phyloP scores from a whole-genome alignment of 768 basidiomycete species.

The Suillus hirtellus region DNA sequence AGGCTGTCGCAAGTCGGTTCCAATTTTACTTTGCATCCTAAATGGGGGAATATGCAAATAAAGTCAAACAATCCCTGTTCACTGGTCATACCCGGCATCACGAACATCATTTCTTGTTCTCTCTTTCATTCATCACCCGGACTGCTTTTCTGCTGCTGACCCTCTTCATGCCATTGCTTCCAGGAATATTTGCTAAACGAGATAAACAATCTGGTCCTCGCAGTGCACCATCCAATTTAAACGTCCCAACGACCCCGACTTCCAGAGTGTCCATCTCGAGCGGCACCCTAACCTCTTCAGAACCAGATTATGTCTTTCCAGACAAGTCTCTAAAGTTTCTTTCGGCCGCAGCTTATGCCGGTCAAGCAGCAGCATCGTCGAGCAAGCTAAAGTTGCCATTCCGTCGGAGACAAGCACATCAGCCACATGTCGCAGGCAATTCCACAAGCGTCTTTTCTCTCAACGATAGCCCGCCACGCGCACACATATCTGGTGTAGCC shows the following conservation, averaged over 20 bases:
- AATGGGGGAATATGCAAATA: neutral
- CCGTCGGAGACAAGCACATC: conserved; percentile 35
- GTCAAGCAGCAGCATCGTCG: conserved; percentile 34
- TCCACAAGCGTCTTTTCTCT: conserved; percentile 17
- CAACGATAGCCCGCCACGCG: conserved; percentile 30
- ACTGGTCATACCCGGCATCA: conserved; percentile 1
- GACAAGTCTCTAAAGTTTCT: conserved; percentile 19
- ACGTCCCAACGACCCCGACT: conserved; percentile 6
- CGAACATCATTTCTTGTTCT: conserved; percentile 17
- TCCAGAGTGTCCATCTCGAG: conserved; percentile 20
- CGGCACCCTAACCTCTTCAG: conserved; percentile 24
- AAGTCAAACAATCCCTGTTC: conserved; percentile 3
- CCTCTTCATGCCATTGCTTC: conserved; percentile 30
- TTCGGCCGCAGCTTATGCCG: conserved; percentile 21
- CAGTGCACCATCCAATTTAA: conserved; percentile 7
- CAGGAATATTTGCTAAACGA: conserved; percentile 30
- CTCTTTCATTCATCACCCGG: conserved; percentile 12
- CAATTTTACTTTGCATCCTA: neutral
- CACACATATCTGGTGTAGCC: conserved; percentile 36
- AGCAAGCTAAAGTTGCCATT: conserved; percentile 49
- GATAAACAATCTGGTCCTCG: conserved; percentile 16
- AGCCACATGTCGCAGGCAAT: conserved; percentile 13
- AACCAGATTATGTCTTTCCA: conserved; percentile 34
- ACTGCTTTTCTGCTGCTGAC: conserved; percentile 15
- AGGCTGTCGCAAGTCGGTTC: neutral